Evolutionary conservation across 176 grass and related monocot species (phyloP).

Genomic region (Cenchrus americanus): DNA sequence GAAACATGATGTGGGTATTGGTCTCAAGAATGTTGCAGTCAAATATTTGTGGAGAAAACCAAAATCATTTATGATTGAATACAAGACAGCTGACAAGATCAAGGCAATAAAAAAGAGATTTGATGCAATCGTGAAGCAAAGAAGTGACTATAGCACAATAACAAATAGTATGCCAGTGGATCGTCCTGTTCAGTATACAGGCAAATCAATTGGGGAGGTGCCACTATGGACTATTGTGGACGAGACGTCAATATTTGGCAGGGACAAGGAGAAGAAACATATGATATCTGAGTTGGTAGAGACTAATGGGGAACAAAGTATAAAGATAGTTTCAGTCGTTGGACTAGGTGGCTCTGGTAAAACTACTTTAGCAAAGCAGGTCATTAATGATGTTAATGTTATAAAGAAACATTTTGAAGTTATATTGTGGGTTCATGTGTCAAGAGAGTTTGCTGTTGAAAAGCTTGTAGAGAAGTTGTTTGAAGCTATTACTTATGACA

Average conservation of each 20-base stretch:
- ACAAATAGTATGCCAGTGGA: background rate
- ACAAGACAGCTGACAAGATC: background rate
- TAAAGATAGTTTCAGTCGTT: conserved; percentile 19
- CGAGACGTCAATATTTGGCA: conserved; percentile 18
- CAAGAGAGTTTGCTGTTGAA: conserved; percentile 23
- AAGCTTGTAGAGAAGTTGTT: conserved; percentile 1
- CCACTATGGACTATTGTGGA: background rate
- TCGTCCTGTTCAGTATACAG: background rate
- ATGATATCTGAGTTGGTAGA: conserved; percentile 3
- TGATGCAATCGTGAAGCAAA: conserved; percentile 5
- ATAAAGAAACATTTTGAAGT: conserved; percentile 15
- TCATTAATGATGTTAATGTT: conserved; percentile 1
- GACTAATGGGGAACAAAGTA: background rate
- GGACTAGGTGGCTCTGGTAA: conserved; percentile 41
- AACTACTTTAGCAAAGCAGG: conserved; percentile 33
- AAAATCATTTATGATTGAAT: no score
- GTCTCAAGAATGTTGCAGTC: no score
- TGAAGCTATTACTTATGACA: background rate
- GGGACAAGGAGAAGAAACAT: conserved; percentile 1
- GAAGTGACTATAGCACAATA: background rate
- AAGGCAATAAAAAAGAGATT: background rate
- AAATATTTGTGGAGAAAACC: no score
- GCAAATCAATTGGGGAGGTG: background rate
- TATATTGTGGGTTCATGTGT: conserved; percentile 40
- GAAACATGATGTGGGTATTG: no score